Base-by-base conservation (phyloP, 306 rosid genomes). In the Gastrolobium villosum region DNA sequence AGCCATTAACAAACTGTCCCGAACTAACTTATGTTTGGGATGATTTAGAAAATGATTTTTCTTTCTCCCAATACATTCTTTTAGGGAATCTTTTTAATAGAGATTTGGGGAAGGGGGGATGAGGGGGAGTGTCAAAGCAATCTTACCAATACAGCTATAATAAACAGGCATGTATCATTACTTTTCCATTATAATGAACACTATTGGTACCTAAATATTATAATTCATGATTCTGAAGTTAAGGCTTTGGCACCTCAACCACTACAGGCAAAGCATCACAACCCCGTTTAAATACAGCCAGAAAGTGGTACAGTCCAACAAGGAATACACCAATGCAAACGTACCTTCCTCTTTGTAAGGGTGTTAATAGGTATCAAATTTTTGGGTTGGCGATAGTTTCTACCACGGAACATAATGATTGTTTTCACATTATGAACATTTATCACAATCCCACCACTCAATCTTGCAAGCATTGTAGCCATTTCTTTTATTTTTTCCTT, bases 311-410 rank as follows among this genome's bases (percentile, higher is more conserved):
- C 26, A 57, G 5, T 28, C 77, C 15, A 73, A 64, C 35, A 79
- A 76, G 49, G 55, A 62, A 34, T 60, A 71, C 31, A 69, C 36
- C 70, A 10, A 10, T 45, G 80, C 28, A 64, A 63, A 45, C 88
- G n/a, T 52, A 95, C 99, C 99, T 92, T 95, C 81, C 99, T 89
- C 86, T 95, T 95, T 2, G 99, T 95, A 73, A 95, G 99, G 82
- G 99, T 95, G 87, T 95, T 95, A 78, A 95, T 81, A 49, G 99
- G 99, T 84, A 95, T 95, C 85, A 95, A 86, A 80, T 86, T 93
- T 85, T 95, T 91, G 15, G 99, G 99, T 72, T 95, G 99, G 55
- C 99, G 96, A 75, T 95, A 95, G 76, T 95, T 95, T 83, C 99
- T 88, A 61, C 98, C 99, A 61, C 96, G 98, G 74, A 92, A 95